Percentiles rank a stretch among this genome's conserved stretches.
These are phyloP conservation scores for Pestalotiopsis sp. DNA, from an alignment of 2,329 filamentous ascomycete genomes.

Conservation along the genomic window DNA sequence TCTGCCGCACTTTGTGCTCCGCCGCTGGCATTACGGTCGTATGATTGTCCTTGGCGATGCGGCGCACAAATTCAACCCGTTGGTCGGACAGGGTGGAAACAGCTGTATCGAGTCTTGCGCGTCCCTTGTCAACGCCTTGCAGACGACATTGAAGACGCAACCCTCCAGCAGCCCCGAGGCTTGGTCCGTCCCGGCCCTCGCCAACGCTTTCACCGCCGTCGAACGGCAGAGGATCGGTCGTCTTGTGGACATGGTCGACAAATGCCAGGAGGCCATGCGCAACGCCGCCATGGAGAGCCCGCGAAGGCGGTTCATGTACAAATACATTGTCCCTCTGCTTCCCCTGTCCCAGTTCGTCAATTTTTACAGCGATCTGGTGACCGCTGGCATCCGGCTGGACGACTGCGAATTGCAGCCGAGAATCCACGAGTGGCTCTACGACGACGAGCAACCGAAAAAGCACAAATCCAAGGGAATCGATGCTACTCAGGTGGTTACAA, in stretches of 20 bases:
- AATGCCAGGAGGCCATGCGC: conserved; percentile 9
- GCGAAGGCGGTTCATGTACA: neutral
- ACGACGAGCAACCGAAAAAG: conserved; percentile 1
- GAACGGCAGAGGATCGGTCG: conserved; percentile 2
- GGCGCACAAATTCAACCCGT: conserved; percentile 12
- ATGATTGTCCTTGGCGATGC: conserved; percentile 6
- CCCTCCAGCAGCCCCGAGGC: neutral
- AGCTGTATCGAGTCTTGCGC: conserved; percentile 7
- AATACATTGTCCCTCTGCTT: conserved; percentile 1
- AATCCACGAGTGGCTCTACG: conserved; percentile 1
- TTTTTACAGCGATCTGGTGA: conserved; percentile 4
- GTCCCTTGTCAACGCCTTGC: conserved; percentile 3
- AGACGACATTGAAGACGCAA: neutral
- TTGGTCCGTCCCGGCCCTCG: neutral
- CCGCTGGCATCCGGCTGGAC: conserved; percentile 1
- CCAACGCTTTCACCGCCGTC: neutral
- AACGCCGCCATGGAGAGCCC: neutral
- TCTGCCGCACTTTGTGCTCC: conserved; percentile 12
- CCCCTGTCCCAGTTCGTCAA: neutral
- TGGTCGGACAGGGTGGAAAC: conserved; percentile 10
- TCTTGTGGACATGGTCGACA: conserved; percentile 3
- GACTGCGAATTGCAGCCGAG: neutral
- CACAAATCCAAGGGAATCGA: neutral
- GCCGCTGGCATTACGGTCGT: neutral
- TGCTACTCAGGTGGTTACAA: neutral